Percentiles rank a stretch among this genome's conserved stretches.
Evolutionary conservation across 805 yeast species (phyloP).

Genomic region (Deakozyma indianensis): DNA sequence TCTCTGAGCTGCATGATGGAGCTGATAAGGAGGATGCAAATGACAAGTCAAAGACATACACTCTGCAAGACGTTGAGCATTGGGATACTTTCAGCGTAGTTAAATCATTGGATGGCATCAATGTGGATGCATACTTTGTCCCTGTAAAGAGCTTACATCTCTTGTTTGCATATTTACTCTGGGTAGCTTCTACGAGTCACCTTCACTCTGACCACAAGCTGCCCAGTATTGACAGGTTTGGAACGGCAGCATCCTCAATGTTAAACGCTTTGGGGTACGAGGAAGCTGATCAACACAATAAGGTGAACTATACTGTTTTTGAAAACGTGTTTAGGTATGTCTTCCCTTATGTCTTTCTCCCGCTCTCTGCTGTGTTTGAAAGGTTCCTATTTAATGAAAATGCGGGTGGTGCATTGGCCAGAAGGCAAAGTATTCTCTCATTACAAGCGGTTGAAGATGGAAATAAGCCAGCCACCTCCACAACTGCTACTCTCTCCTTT

Average conservation of each 20-base stretch:
- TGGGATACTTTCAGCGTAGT: not conserved
- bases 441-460: not conserved
- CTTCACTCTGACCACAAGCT: not conserved
- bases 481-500: not conserved
- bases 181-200: not conserved
- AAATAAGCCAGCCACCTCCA: not conserved
- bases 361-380: not conserved
- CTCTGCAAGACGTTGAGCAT: not conserved
- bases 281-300: not conserved
- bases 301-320: not conserved
- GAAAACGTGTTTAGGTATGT: not conserved
- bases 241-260: not conserved
- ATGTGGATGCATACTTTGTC: not conserved
- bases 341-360: constrained; percentile 1
- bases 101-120: not conserved
- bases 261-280: not conserved
- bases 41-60: not conserved
- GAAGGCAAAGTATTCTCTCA: not conserved
- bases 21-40: not conserved
- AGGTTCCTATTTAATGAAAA: not conserved
- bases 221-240: not conserved
- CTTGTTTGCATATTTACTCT: not conserved
- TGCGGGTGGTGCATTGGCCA: not conserved
- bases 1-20: not conserved
- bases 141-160: not conserved